Conservation (phyloP, 495 filamentous ascomycete genomes). For the Penicillium atrosanguineum region DNA sequence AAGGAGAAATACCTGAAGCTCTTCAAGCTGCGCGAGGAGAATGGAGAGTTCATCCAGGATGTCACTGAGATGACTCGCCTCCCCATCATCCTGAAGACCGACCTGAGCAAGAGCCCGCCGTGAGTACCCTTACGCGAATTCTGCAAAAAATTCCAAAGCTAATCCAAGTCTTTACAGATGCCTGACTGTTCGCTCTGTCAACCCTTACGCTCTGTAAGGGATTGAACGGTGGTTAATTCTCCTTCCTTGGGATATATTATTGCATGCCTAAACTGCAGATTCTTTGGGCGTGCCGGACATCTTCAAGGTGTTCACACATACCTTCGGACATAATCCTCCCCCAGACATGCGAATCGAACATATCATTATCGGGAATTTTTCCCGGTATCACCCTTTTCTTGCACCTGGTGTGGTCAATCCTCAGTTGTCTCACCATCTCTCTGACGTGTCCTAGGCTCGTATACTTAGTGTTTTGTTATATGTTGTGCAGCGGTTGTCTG, state of each 20-base stretch:
- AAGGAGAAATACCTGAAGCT: slow-evolving; percentile 94
- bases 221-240: slow-evolving; percentile 8
- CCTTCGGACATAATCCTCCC: not conserved
- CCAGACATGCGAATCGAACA: slow-evolving; percentile 26
- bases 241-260: slow-evolving; percentile 28
- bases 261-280: slow-evolving; percentile 30
- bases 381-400: slow-evolving; percentile 9
- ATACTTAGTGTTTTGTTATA: slow-evolving; percentile 29
- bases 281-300: slow-evolving; percentile 17
- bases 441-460: slow-evolving; percentile 17
- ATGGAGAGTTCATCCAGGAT: slow-evolving; percentile 95
- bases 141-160: not conserved
- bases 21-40: slow-evolving; percentile 88
- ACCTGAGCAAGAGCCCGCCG: slow-evolving; percentile 98
- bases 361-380: slow-evolving; percentile 24
- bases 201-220: slow-evolving; percentile 83
- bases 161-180: slow-evolving; percentile 55
- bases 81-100: slow-evolving; percentile 95
- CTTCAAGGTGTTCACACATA: slow-evolving; percentile 4
- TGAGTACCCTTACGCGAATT: slow-evolving; percentile 59
- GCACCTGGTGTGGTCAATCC: slow-evolving; percentile 2
- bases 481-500: slow-evolving; percentile 23
- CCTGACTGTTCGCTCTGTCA: slow-evolving; percentile 94
- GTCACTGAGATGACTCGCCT: slow-evolving; percentile 96
- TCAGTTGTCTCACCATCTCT: slow-evolving; percentile 11